phyloP scores from a whole-genome alignment of 768 basidiomycete species.

The Leucocoprinus leucothites region DNA sequence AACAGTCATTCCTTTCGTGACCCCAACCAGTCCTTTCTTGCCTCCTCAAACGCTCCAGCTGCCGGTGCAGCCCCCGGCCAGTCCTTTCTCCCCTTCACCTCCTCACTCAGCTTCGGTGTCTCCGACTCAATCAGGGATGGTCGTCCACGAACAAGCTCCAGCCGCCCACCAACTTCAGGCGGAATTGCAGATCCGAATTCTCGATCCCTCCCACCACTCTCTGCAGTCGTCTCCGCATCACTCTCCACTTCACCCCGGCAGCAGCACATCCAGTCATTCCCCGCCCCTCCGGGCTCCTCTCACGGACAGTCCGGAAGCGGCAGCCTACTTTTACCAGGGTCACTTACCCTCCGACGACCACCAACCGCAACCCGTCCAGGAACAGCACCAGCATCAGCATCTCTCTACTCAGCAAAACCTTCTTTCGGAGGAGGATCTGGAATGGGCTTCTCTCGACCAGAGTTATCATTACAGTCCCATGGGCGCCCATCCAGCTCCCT shows the following conservation, averaged over 20 bases:
- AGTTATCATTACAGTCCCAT: constrained; percentile 19
- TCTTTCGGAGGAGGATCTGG: constrained; percentile 49
- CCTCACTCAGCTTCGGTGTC: constrained; percentile 29
- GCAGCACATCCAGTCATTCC: constrained; percentile 34
- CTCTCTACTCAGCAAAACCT: constrained; percentile 52
- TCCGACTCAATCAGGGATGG: constrained; percentile 21
- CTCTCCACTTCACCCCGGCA: constrained; percentile 43
- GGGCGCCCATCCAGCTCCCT: constrained; percentile 6
- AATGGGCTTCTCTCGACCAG: constrained; percentile 41
- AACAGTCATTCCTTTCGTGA: constrained; percentile 71
- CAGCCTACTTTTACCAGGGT: constrained; percentile 53
- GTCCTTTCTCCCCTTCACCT: constrained; percentile 66
- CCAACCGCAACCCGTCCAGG: constrained; percentile 63
- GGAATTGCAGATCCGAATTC: constrained; percentile 32
- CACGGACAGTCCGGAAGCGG: constrained; percentile 35
- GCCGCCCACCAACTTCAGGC: constrained; percentile 53
- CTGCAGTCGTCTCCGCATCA: constrained; percentile 73
- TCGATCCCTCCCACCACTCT: constrained; percentile 66
- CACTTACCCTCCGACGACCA: constrained; percentile 54
- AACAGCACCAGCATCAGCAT: constrained; percentile 68
- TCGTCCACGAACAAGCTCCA: constrained; percentile 29
- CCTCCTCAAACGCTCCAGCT: constrained; percentile 29
- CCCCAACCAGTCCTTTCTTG: constrained; percentile 81
- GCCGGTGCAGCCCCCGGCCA: constrained; percentile 42
- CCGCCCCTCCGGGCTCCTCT: constrained; percentile 19